Evolutionary conservation across 2,329 filamentous ascomycete species (phyloP).

Genomic region (Fusarium fracticaudum): DNA sequence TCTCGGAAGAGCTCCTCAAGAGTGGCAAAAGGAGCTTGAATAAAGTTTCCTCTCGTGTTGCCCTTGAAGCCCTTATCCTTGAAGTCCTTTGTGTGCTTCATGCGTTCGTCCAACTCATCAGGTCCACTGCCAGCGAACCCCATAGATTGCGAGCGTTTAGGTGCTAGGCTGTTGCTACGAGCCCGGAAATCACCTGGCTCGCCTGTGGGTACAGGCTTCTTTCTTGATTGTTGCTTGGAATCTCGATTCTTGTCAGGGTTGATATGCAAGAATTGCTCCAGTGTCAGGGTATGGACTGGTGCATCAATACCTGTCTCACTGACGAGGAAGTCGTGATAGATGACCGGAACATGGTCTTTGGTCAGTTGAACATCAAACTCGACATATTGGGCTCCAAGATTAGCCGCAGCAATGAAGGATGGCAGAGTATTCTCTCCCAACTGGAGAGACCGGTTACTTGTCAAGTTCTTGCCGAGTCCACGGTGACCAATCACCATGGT

Average conservation of each 20-base stretch:
- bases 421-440: constrained; percentile 95
- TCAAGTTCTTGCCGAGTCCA: constrained; percentile 89
- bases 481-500: constrained; percentile 82
- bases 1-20: constrained; percentile 92
- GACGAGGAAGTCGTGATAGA: constrained; percentile 98
- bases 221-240: constrained; percentile 9
- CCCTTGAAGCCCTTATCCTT: constrained; percentile 96
- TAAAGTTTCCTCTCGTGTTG: constrained; percentile 92
- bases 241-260: constrained; percentile 63
- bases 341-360: constrained; percentile 98
- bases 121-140: constrained; percentile 57
- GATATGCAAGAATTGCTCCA: constrained; percentile 95
- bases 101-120: constrained; percentile 74
- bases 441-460: constrained; percentile 85
- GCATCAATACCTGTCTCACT: constrained; percentile 98
- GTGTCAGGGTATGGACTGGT: constrained; percentile 91
- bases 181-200: constrained; percentile 41
- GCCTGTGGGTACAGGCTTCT: constrained; percentile 45
- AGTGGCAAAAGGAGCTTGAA: constrained; percentile 95
- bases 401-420: constrained; percentile 96
- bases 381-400: constrained; percentile 82
- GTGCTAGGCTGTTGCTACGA: constrained; percentile 53
- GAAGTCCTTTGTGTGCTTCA: constrained; percentile 97
- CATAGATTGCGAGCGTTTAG: constrained; percentile 65
- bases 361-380: constrained; percentile 93